Evolutionary conservation across 768 basidiomycete species (phyloP).

Genomic region (Collybiopsis confluens): DNA sequence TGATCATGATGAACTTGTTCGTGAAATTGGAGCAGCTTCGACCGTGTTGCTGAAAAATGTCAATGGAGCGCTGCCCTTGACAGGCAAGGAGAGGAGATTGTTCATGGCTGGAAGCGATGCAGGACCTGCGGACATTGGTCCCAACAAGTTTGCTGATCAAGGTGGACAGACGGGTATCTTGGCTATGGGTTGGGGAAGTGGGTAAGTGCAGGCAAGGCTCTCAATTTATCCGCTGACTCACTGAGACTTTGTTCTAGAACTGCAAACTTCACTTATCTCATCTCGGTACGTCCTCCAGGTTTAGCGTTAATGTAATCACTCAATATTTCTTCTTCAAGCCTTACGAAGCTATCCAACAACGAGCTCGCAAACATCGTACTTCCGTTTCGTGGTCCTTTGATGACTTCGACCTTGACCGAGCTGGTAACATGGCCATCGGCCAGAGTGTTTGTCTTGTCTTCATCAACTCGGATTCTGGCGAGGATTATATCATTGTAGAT

Average conservation of each 20-base stretch:
- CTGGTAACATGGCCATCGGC: constrained; percentile 40
- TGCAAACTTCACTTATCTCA: constrained; percentile 70
- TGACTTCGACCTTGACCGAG: constrained; percentile 57
- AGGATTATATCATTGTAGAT: constrained; percentile 76
- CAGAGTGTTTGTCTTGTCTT: constrained; percentile 76
- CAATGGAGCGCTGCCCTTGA: constrained; percentile 50
- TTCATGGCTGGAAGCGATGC: constrained; percentile 62
- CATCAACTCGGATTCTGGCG: constrained; percentile 80
- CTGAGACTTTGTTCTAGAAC: constrained; percentile 36
- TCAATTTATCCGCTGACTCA: background rate
- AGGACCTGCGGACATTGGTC: constrained; percentile 60
- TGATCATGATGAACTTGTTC: constrained; percentile 63
- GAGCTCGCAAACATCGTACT: constrained; percentile 64
- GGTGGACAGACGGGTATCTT: constrained; percentile 63
- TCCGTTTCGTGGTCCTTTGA: constrained; percentile 64
- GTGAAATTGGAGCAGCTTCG: constrained; percentile 70
- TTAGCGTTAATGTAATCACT: background rate
- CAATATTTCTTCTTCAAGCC: constrained; percentile 39
- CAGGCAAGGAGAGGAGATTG: constrained; percentile 48
- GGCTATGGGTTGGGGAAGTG: constrained; percentile 93
- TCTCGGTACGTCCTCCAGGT: constrained; percentile 47
- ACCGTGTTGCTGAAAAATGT: constrained; percentile 76
- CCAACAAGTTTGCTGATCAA: constrained; percentile 66
- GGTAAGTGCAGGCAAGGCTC: constrained; percentile 36
- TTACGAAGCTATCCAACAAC: constrained; percentile 72